phyloP scores from a whole-genome alignment of 345 rosid genomes.

The Citrus reticulata region DNA sequence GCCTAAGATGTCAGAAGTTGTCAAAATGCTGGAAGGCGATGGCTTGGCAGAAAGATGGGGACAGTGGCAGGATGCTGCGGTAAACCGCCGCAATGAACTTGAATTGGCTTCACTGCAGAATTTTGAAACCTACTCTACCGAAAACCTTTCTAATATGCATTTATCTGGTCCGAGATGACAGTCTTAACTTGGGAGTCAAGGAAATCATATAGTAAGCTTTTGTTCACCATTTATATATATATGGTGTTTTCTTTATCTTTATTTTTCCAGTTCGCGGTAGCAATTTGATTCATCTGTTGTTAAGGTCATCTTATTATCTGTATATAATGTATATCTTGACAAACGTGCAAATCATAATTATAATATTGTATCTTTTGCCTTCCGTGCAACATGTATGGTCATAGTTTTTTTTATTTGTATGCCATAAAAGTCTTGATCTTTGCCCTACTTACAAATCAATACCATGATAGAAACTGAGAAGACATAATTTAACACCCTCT shows the following conservation, averaged over 20 bases:
- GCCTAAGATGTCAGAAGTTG: constrained; percentile 17
- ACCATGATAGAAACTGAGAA: too few relatives aligned
- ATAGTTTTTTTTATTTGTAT: too few relatives aligned
- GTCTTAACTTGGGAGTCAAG: neutral
- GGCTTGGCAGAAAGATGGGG: constrained; percentile 15
- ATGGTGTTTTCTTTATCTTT: neutral
- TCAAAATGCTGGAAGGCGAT: constrained; percentile 16
- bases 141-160: constrained; percentile 26
- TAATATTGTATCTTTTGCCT: too few relatives aligned
- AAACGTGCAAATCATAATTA: too few relatives aligned
- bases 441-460: too few relatives aligned
- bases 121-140: constrained; percentile 31
- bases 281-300: neutral
- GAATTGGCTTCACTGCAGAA: constrained; percentile 16
- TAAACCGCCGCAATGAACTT: constrained; percentile 16
- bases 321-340: neutral
- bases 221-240: neutral
- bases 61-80: constrained; percentile 18
- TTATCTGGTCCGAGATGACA: constrained; percentile 37
- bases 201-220: neutral
- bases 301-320: neutral
- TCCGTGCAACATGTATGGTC: too few relatives aligned
- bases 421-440: too few relatives aligned
- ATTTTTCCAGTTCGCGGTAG: neutral
- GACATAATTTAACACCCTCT: too few relatives aligned